Evolutionary conservation across 1,139 yeast genomes (phyloP).

Genomic region (Yamadazyma epiphylla): DNA sequence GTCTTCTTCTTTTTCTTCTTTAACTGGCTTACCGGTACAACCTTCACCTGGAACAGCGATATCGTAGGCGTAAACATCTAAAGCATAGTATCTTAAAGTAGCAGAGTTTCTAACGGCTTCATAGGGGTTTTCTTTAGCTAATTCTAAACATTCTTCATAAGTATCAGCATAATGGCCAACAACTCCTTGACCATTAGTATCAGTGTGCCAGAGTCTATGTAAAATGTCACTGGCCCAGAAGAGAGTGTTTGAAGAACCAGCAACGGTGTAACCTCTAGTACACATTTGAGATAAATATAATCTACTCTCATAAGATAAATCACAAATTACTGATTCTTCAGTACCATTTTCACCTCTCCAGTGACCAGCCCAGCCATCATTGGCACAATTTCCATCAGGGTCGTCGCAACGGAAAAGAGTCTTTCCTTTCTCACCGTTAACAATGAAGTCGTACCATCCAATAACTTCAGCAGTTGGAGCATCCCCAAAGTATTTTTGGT

Average conservation of each 20-base stretch:
- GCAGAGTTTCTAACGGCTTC: slow-evolving; percentile 15
- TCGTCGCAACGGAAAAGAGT: slow-evolving; percentile 31
- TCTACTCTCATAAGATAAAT: slow-evolving; percentile 16
- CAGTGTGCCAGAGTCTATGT: slow-evolving; percentile 24
- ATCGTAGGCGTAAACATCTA: slow-evolving; percentile 20
- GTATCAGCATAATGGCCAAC: slow-evolving; percentile 20
- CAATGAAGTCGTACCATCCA: slow-evolving; percentile 25
- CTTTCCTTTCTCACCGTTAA: slow-evolving; percentile 23
- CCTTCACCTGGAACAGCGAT: slow-evolving; percentile 19
- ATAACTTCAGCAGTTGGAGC: slow-evolving; percentile 26
- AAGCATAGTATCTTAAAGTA: slow-evolving; percentile 16
- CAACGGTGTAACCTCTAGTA: slow-evolving; percentile 18
- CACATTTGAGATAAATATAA: slow-evolving; percentile 17
- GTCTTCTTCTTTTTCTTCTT: slow-evolving; percentile 2
- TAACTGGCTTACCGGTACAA: slow-evolving; percentile 11
- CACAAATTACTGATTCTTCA: slow-evolving; percentile 24
- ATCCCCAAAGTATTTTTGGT: slow-evolving; percentile 24
- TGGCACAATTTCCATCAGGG: slow-evolving; percentile 26
- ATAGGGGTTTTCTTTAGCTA: slow-evolving; percentile 11
- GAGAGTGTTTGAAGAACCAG: slow-evolving; percentile 9
- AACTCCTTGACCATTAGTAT: slow-evolving; percentile 13
- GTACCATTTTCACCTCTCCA: slow-evolving; percentile 30
- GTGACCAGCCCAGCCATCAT: slow-evolving; percentile 33
- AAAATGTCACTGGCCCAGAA: slow-evolving; percentile 17
- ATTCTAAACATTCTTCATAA: slow-evolving; percentile 18